Evolutionary conservation across 2,329 filamentous ascomycete species (phyloP), one percentile per base, ranked within the genome.

Genomic region (Talaromyces marneffei): DNA sequence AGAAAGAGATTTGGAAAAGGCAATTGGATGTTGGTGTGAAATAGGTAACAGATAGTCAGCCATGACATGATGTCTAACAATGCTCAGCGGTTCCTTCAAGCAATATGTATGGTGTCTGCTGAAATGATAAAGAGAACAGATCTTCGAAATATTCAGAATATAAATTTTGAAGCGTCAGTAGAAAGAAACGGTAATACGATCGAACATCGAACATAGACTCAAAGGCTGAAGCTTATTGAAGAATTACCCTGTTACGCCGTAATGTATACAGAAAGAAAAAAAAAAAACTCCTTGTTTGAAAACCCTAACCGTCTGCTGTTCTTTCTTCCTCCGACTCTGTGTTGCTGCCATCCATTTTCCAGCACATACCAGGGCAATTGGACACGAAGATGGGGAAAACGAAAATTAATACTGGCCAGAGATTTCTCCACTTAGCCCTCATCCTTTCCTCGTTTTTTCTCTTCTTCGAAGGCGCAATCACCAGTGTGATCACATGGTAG

Each of bases 181-280:
- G 27, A 25, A 35, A 52, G 10, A n/a, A 27, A 29, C 46, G 23
- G 10, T 18, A 20, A 52, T 52, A 35, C 29, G n/a, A 20, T 35
- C 18, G 9, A 50, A 23, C 27, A 35, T n/a, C 18, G 27, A 14
- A 52, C n/a, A 52, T 18, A 42, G 7, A 42, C 8, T 23, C 40
- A 60, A 68, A 66, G 60, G 62, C 61, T 53, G 61, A 64, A 60
- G 64, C 60, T 61, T 63, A 64, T 59, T 35, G 58, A 46, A 66
- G 37, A 64, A 55, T 59, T 62, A 57, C 60, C 67, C 66, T 59
- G 57, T 64, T 68, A 69, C 67, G 67, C 68, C 68, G 61, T 66
- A 65, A 65, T 66, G 62, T 62, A 65, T 67, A 65, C 63, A 66
- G 42, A 66, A 62, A 46, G 37, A 25, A 20, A 55, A 29, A 35